A percentile compares a stretch with the other conserved stretches of the same genome.
These are phyloP conservation scores for Eutypella sp. DNA, from an alignment of 2,329 filamentous ascomycete species.

Conservation along the genomic window DNA sequence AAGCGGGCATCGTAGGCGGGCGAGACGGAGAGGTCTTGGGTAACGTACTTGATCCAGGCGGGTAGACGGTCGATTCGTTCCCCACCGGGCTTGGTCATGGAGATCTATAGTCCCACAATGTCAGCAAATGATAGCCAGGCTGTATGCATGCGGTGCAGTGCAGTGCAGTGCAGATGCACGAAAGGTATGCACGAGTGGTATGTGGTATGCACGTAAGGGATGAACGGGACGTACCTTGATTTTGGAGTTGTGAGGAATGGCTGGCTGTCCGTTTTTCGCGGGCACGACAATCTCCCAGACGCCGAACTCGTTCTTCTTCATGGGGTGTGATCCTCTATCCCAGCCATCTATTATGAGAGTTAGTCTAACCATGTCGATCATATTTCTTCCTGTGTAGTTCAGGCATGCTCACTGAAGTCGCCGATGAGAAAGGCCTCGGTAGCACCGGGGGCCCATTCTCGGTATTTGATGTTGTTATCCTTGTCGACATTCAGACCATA, in stretches of 20 bases:
- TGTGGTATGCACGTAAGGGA: too few species aligned
- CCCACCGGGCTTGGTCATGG: conserved; percentile 72
- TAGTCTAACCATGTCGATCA: conserved; percentile 15
- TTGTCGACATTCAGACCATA: conserved; percentile 80
- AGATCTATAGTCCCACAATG: conserved; percentile 53
- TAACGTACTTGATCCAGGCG: conserved; percentile 96
- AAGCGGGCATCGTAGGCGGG: conserved; percentile 92
- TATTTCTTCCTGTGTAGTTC: too few species aligned
- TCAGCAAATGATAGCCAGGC: not conserved
- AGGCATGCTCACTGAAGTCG: conserved; percentile 71
- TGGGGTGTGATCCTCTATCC: conserved; percentile 76
- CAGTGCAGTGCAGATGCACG: too few species aligned
- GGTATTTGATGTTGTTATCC: conserved; percentile 82
- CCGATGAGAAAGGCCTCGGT: conserved; percentile 80
- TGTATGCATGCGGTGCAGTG: too few species aligned
- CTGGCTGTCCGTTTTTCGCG: conserved; percentile 65
- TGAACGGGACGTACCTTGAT: conserved; percentile 79
- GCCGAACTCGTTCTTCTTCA: conserved; percentile 81
- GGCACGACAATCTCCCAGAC: conserved; percentile 81
- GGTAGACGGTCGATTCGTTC: conserved; percentile 84
- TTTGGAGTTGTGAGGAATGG: conserved; percentile 90
- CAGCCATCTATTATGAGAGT: conserved; percentile 64
- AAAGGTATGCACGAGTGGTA: too few species aligned
- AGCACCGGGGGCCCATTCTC: conserved; percentile 95
- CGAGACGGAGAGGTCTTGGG: conserved; percentile 84